Base-by-base conservation (phyloP, 2,329 filamentous ascomycete genomes). In the Pseudogymnoascus sp. region DNA sequence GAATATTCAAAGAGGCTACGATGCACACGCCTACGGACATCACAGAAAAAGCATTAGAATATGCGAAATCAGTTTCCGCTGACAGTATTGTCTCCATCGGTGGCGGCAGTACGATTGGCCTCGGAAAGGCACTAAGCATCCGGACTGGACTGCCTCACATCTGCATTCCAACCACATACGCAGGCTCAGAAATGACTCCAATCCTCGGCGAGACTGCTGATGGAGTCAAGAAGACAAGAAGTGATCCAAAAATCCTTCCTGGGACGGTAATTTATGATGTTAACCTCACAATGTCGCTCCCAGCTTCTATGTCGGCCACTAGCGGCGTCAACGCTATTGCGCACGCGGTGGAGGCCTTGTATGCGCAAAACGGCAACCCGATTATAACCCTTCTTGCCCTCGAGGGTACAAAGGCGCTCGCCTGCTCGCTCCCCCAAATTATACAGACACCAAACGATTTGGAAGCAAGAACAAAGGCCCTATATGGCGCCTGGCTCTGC, bases 251-350 rank as follows among this genome's bases (percentile, higher is more conserved):
- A 70, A 86, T 88, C 62, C 74, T 87, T 19, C 85, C 85, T 0
- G 78, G 77, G 0, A 82, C 81, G 0, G 85, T 88, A 3, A 83
- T 89, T 40, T 88, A 88, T 70, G 85, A 89, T 74, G 83, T 87
- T 16, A 79, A 86, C 68, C 73, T 87, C 62, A 87, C 85, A 0
- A 78, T 85, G 78, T 83, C 80, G 1, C 74, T 88, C 85, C 0
- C 69, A 4, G 31, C 8, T 10, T 11, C 3, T 12, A 10, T 11
- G 31, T 35, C 26, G 26, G 79, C 81, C 2, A 84, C 80, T 0
- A 87, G 84, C 64, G 85, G 85, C 53, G 78, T 88, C 59, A 88
- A 88, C 70, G 85, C 86, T 0, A 85, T 88, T 72, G 85, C 86
- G 2, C 86, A 88, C 24, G 28, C 43, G 78, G 84, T 87, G 60